Percentiles rank a stretch among this genome's conserved stretches.
Evolutionary conservation across 345 rosid species (phyloP).

Genomic region (Isatis tinctoria): DNA sequence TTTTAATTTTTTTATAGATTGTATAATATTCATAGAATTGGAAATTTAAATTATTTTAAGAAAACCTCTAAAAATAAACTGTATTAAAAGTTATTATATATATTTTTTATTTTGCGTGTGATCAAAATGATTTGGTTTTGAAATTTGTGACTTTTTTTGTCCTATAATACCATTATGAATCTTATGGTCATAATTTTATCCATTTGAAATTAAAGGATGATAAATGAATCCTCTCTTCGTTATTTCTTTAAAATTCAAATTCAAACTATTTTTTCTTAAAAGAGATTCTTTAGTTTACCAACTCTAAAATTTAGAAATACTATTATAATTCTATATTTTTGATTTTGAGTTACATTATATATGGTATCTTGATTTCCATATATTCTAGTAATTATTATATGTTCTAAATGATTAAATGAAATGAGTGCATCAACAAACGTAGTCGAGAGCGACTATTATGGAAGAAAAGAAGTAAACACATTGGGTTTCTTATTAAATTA

Average conservation of each 20-base stretch:
- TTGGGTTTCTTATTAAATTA: not conserved
- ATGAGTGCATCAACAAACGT: conserved; percentile 6
- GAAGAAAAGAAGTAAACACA: not conserved
- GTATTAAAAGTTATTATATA: no score
- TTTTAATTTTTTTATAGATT: no score
- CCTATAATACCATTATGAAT: no score
- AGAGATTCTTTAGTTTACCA: not conserved
- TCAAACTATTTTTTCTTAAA: not conserved
- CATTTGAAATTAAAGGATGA: not conserved
- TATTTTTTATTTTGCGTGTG: no score
- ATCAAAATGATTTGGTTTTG: no score
- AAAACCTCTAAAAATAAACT: no score
- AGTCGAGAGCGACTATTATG: conserved; percentile 28
- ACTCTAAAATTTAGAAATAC: not conserved
- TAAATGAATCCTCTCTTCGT: not conserved
- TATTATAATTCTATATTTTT: no score
- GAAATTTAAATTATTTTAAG: no score
- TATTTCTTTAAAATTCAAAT: not conserved
- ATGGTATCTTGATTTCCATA: not conserved
- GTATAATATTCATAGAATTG: no score
- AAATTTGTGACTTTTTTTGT: no score
- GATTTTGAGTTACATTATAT: not conserved
- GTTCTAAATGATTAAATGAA: not conserved
- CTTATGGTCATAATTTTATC: no score
- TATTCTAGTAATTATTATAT: not conserved